Conservation (phyloP, 2,329 filamentous ascomycete genomes). For the Apiospora kogelbergensis region DNA sequence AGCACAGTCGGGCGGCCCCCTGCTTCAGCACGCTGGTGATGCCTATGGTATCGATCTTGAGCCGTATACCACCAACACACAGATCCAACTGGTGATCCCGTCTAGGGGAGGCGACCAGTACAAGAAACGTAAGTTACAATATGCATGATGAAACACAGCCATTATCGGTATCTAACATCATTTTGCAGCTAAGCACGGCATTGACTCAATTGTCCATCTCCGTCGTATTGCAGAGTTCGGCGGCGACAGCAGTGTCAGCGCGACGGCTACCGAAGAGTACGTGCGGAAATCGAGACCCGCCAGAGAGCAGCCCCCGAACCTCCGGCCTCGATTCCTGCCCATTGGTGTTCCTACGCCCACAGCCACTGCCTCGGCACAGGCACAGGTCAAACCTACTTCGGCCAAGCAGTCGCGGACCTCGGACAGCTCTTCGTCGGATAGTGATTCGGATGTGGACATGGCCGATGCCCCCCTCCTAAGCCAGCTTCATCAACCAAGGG, state of each 20-base stretch:
- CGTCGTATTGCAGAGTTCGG: slow-evolving; percentile 61
- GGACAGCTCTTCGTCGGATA: slow-evolving; percentile 42
- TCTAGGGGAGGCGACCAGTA: slow-evolving; percentile 55
- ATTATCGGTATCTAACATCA: neutral
- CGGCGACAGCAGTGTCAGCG: slow-evolving; percentile 37
- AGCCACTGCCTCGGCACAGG: slow-evolving; percentile 12
- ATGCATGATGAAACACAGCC: slow-evolving; percentile 14
- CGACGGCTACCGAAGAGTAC: slow-evolving; percentile 41
- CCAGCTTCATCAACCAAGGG: slow-evolving; percentile 19
- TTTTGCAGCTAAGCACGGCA: slow-evolving; percentile 41
- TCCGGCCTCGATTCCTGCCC: slow-evolving; percentile 67
- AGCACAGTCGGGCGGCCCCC: slow-evolving; percentile 48
- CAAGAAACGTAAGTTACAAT: slow-evolving; percentile 45
- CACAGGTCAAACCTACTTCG: slow-evolving; percentile 11
- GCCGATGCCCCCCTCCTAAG: slow-evolving; percentile 33
- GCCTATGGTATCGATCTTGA: slow-evolving; percentile 62
- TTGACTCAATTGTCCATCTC: slow-evolving; percentile 64
- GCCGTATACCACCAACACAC: slow-evolving; percentile 46
- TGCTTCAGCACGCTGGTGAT: slow-evolving; percentile 63
- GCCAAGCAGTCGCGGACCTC: slow-evolving; percentile 12
- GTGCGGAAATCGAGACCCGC: slow-evolving; percentile 48
- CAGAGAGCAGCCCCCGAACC: slow-evolving; percentile 65
- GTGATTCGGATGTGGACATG: slow-evolving; percentile 47
- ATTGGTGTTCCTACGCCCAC: slow-evolving; percentile 51
- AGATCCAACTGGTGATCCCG: slow-evolving; percentile 63